Conservation (phyloP, 2,329 filamentous ascomycete species). For the Ophiostoma ulmi region DNA sequence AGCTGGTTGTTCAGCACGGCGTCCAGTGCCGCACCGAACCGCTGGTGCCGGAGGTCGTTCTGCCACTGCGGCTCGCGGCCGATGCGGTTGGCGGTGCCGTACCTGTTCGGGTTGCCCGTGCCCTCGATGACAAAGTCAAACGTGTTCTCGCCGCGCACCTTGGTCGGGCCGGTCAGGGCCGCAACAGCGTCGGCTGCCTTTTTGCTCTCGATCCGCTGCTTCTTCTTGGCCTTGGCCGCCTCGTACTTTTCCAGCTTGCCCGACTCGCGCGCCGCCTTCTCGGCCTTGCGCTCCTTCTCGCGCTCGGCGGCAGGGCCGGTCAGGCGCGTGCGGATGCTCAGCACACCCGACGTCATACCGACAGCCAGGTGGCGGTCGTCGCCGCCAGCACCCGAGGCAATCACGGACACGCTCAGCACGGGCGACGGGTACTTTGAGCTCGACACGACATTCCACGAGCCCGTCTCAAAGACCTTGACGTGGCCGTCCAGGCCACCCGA, state of each 20-base stretch:
- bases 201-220: slow-evolving; percentile 46
- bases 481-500: slow-evolving; percentile 90
- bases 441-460: slow-evolving; percentile 92
- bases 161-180: slow-evolving; percentile 50
- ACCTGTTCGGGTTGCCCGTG: slow-evolving; percentile 43
- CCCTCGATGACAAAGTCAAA: slow-evolving; percentile 77
- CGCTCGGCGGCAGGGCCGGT: slow-evolving; percentile 26
- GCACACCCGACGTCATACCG: slow-evolving; percentile 88
- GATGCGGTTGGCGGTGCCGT: slow-evolving; percentile 40
- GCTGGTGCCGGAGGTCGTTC: slow-evolving; percentile 68
- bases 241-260: slow-evolving; percentile 77
- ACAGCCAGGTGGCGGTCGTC: slow-evolving; percentile 93
- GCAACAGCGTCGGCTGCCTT: slow-evolving; percentile 56
- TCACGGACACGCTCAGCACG: slow-evolving; percentile 75
- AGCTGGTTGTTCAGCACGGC: slow-evolving; percentile 57
- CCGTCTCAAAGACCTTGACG: slow-evolving; percentile 94
- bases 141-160: slow-evolving; percentile 62
- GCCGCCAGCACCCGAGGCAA: slow-evolving; percentile 59
- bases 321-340: slow-evolving; percentile 39
- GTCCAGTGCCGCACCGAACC: slow-evolving; percentile 74
- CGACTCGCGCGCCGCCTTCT: slow-evolving; percentile 67
- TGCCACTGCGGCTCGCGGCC: slow-evolving; percentile 68
- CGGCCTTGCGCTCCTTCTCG: slow-evolving; percentile 39
- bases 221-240: slow-evolving; percentile 63
- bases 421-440: slow-evolving; percentile 90